These are phyloP conservation scores for Aspergillus candidus DNA, from an alignment of 2,329 filamentous ascomycete genomes.

Conservation along the genomic window DNA sequence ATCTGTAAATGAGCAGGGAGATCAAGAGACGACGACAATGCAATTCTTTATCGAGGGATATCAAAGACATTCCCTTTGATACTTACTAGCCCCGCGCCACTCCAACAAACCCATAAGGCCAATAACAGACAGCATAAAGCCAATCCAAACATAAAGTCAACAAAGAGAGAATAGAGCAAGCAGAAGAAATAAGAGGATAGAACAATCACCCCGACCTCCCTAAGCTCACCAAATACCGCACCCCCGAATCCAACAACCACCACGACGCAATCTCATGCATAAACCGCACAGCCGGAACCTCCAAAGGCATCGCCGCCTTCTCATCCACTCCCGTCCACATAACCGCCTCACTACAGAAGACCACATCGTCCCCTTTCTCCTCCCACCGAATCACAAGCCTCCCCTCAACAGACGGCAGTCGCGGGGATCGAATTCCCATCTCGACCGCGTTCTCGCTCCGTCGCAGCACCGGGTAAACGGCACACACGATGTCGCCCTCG, in stretches of 20 bases:
- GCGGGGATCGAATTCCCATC: slow-evolving; percentile 22
- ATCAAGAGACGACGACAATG: no score
- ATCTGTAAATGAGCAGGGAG: no score
- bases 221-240: slow-evolving; percentile 23
- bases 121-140: neutral
- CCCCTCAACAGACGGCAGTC: slow-evolving; percentile 11
- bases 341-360: slow-evolving; percentile 25
- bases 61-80: no score
- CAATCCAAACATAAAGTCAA: neutral
- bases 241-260: slow-evolving; percentile 33
- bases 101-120: no score
- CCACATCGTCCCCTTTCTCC: slow-evolving; percentile 11
- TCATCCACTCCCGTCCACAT: slow-evolving; percentile 22
- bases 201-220: slow-evolving; percentile 4
- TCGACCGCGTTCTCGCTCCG: slow-evolving; percentile 24
- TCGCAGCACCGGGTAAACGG: slow-evolving; percentile 23
- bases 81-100: no score
- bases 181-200: neutral
- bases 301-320: slow-evolving; percentile 22
- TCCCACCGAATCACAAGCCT: slow-evolving; percentile 21
- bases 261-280: slow-evolving; percentile 31
- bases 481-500: slow-evolving; percentile 28
- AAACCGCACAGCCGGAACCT: slow-evolving; percentile 22
- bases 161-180: neutral
- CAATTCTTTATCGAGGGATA: no score